These are phyloP conservation scores for Fomitopsis pinicola DNA, from an alignment of 1,284 basidiomycete species.

Conservation along the genomic window DNA sequence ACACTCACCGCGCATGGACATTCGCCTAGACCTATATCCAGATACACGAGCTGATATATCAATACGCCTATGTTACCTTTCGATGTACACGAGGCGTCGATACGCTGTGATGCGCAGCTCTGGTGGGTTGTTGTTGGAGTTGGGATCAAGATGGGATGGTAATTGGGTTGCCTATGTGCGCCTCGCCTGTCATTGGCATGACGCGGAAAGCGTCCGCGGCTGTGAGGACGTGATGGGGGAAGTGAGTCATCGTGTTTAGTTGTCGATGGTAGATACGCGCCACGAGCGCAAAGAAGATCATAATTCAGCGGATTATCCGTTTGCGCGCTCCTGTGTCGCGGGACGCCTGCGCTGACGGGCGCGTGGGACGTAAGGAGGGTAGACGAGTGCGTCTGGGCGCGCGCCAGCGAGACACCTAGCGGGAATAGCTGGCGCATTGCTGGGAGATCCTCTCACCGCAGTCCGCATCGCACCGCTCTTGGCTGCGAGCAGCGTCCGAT, in stretches of 20 bases:
- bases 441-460: background rate
- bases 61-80: background rate
- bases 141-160: background rate
- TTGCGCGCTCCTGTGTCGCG: conserved; percentile 8
- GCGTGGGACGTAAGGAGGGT: background rate
- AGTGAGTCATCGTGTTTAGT: conserved; percentile 1
- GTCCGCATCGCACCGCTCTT: background rate
- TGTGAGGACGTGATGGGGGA: background rate
- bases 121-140: background rate
- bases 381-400: background rate
- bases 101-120: too few relatives aligned
- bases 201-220: background rate
- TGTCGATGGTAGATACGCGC: background rate
- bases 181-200: background rate
- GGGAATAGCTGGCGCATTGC: background rate
- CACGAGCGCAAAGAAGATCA: background rate
- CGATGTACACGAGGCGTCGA: background rate
- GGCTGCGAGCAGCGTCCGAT: background rate
- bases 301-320: background rate
- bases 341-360: conserved; percentile 4
- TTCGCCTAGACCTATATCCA: conserved; percentile 8
- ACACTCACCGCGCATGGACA: background rate
- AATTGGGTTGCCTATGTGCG: too few relatives aligned
- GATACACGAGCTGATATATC: conserved; percentile 12
- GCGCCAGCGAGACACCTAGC: background rate